Evolutionary conservation across 306 rosid genomes (phyloP), one percentile per base, ranked within the genome.

Genomic region (Quercus bicolor): DNA sequence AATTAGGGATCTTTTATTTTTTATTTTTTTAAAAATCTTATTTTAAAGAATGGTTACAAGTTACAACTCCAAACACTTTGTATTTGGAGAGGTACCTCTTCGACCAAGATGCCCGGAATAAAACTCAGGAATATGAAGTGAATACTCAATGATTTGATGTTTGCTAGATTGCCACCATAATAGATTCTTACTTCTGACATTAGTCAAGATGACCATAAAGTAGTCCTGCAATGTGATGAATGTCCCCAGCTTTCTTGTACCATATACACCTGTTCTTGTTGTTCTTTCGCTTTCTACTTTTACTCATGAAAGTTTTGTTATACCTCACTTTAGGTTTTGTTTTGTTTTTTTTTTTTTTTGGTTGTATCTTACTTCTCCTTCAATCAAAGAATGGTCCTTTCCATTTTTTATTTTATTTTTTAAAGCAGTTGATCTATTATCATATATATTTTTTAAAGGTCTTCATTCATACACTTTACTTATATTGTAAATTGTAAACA

Each of bases 361-460:
- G 11, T 8, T 40, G 45, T 40, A 8, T 40, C 45, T 76, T 56
- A 24, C 79, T 84, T 84, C 76, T 51, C 24, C 16, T 72, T 71
- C 33, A 72, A 75, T 81, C 81, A 81, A 81, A 75, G 57, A 34
- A 9, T 55, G 8, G 23, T 3, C 8, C 72, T 21, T 64, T 52
- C 26, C 19, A 57, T 59, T 11, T 51, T 61, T 51, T n/a, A n/a
- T n/a, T 61, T 51, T 37, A 37, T 40, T 40, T 34, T 24, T 8
- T 16, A 20, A 33, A 31, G 37, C 68, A 5, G 60, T 53, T 76
- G 72, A 60, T 20, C 5, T 29, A 54, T 56, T 40, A 40, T 40
- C 45, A 4, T 15, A 37, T 26, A 48, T 48, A 48, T 55, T 6
- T 77, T 40, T 40, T 40, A 40, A 2, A 40, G 2, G 20, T 40